Conservation (phyloP, 2,329 filamentous ascomycete genomes). For the Fusarium sp. region DNA sequence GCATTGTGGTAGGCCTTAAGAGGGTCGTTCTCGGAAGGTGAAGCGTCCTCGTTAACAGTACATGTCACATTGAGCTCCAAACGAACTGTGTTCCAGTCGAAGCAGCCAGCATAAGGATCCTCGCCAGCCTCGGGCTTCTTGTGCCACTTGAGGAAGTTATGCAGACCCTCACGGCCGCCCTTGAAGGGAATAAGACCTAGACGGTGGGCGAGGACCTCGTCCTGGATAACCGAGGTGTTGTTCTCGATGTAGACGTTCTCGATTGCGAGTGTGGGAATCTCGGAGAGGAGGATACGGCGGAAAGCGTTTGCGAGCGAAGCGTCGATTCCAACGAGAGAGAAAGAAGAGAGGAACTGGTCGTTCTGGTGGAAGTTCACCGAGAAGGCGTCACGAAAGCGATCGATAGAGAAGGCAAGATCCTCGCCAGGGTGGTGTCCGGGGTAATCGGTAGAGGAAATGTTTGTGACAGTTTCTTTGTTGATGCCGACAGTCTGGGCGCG, state of each 20-base stretch:
- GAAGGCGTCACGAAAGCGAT: conserved; percentile 78
- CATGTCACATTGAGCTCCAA: conserved; percentile 83
- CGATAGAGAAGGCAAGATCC: conserved; percentile 82
- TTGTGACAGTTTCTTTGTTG: conserved; percentile 88
- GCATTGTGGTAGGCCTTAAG: conserved; percentile 87
- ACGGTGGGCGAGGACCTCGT: conserved; percentile 92
- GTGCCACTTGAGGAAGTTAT: conserved; percentile 84
- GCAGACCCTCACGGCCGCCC: conserved; percentile 80
- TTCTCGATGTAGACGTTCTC: conserved; percentile 94
- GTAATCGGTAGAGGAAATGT: conserved; percentile 91
- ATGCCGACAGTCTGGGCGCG: conserved; percentile 79
- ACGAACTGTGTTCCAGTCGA: conserved; percentile 89
- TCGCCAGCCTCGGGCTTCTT: conserved; percentile 75
- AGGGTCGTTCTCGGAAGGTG: conserved; percentile 80
- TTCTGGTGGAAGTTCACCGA: conserved; percentile 87
- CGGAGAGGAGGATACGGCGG: conserved; percentile 92
- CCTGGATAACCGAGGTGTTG: conserved; percentile 98
- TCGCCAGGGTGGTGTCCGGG: conserved; percentile 92
- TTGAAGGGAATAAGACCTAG: conserved; percentile 91
- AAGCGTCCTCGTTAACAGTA: conserved; percentile 80
- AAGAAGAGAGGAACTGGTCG: conserved; percentile 79
- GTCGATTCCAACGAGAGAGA: conserved; percentile 92
- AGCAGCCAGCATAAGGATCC: conserved; percentile 69
- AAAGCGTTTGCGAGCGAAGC: conserved; percentile 96
- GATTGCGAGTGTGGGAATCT: conserved; percentile 94